These are phyloP conservation scores for Mesembryanthemum crystallinum DNA, from an alignment of 148 eudicot species.

Conservation along the genomic window DNA sequence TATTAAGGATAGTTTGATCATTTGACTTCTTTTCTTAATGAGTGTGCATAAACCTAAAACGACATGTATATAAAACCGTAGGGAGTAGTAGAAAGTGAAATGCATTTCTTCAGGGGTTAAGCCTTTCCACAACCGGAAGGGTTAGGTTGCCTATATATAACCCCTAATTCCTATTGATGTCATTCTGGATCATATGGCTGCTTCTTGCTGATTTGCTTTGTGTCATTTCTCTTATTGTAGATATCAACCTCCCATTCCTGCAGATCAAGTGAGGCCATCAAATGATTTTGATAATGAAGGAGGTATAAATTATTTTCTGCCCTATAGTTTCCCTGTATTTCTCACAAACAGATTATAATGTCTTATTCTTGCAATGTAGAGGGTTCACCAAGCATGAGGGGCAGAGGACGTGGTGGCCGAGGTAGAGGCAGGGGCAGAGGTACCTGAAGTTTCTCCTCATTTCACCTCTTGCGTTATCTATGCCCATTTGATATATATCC, in stretches of 20 bases:
- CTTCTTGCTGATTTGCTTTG: background rate
- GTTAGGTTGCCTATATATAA: background rate
- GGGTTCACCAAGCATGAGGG: constrained; percentile 23
- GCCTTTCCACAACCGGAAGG: background rate
- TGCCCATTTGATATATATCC: background rate
- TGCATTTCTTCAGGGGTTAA: too few relatives aligned
- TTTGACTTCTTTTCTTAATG: too few relatives aligned
- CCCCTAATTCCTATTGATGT: background rate
- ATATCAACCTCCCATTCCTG: constrained; percentile 36
- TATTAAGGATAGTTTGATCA: too few relatives aligned
- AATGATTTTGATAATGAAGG: constrained; percentile 24
- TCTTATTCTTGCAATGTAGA: constrained; percentile 19
- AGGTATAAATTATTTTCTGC: constrained; percentile 17
- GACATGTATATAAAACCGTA: too few relatives aligned
- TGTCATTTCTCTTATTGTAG: constrained; percentile 12
- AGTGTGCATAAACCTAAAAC: too few relatives aligned
- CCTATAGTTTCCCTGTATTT: too few relatives aligned
- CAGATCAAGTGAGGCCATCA: constrained; percentile 30
- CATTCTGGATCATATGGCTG: background rate
- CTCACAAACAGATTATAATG: background rate
- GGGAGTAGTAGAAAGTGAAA: too few relatives aligned
- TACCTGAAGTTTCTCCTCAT: background rate
- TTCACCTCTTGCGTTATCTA: background rate
- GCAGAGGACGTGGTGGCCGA: constrained; percentile 33
- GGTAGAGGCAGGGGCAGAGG: constrained; percentile 39